These are phyloP conservation scores for Neonectria neomacrospora DNA, from an alignment of 2,329 filamentous ascomycete species.

Conservation along the genomic window DNA sequence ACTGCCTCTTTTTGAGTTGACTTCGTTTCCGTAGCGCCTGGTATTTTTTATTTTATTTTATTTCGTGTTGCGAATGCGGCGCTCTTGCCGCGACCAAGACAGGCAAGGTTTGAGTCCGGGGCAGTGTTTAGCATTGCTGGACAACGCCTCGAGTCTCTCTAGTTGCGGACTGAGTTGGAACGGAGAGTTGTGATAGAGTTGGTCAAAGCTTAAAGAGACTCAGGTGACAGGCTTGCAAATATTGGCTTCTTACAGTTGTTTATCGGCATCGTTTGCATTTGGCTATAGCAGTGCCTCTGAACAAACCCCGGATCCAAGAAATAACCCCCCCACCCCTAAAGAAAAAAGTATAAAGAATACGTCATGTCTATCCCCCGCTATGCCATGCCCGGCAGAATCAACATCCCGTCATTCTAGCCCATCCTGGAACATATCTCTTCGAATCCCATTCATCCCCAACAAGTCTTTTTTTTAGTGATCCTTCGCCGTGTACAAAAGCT, in stretches of 20 bases:
- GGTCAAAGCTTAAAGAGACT: neutral
- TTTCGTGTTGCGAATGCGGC: neutral
- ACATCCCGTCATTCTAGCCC: constrained; percentile 5
- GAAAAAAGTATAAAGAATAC: neutral
- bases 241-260: neutral
- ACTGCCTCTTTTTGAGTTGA: neutral
- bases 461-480: constrained; percentile 8
- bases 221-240: neutral
- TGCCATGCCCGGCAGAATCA: constrained; percentile 6
- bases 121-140: neutral
- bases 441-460: neutral
- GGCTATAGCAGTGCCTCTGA: neutral
- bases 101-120: neutral
- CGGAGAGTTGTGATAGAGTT: neutral
- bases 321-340: neutral
- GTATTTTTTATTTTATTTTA: neutral
- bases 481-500: constrained; percentile 15
- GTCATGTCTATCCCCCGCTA: constrained; percentile 9
- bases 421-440: constrained; percentile 9
- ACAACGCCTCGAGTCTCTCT: neutral
- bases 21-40: neutral
- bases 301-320: neutral
- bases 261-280: neutral
- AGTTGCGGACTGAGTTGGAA: neutral
- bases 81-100: too few relatives aligned